Conservation (phyloP, 768 basidiomycete species). For the Podaxis sp. region DNA sequence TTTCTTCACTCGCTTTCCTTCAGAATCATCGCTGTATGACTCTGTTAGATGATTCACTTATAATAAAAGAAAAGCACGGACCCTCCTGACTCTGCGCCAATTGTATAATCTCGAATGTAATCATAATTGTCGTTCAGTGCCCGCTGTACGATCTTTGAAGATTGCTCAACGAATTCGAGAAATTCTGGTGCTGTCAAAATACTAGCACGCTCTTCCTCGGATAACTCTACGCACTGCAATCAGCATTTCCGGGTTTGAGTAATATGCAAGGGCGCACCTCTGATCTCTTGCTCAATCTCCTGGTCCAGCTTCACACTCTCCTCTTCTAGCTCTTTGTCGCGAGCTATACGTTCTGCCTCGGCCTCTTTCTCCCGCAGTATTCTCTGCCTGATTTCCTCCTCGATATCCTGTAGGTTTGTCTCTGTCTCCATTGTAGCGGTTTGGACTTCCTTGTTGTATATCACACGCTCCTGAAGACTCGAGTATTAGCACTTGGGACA, state of each 20-base stretch:
- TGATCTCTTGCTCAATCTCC: slow-evolving; percentile 84
- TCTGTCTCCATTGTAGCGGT: slow-evolving; percentile 67
- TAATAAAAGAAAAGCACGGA: slow-evolving; percentile 33
- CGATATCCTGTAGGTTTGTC: slow-evolving; percentile 40
- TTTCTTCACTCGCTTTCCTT: slow-evolving; percentile 87
- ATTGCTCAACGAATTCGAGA: slow-evolving; percentile 89
- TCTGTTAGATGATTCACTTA: not conserved
- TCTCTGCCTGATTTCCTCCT: slow-evolving; percentile 75
- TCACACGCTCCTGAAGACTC: slow-evolving; percentile 62
- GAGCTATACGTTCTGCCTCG: slow-evolving; percentile 52
- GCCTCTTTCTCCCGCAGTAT: slow-evolving; percentile 67
- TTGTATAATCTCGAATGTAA: slow-evolving; percentile 95
- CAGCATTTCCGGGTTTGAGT: not conserved
- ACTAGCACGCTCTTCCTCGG: slow-evolving; percentile 79
- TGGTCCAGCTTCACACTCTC: slow-evolving; percentile 81
- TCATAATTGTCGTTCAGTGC: slow-evolving; percentile 96
- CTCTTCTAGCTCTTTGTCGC: slow-evolving; percentile 79
- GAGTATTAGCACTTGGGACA: not conserved
- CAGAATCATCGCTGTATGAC: slow-evolving; percentile 73
- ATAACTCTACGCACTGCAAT: slow-evolving; percentile 56
- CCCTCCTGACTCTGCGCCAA: slow-evolving; percentile 82
- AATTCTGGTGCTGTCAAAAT: slow-evolving; percentile 91
- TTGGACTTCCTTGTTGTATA: slow-evolving; percentile 84
- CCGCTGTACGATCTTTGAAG: slow-evolving; percentile 92
- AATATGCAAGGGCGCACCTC: slow-evolving; percentile 44